Percentiles rank a stretch among this genome's conserved stretches.
These are phyloP conservation scores for Plenodomus lindquistii DNA, from an alignment of 2,329 filamentous ascomycete species.

Conservation along the genomic window DNA sequence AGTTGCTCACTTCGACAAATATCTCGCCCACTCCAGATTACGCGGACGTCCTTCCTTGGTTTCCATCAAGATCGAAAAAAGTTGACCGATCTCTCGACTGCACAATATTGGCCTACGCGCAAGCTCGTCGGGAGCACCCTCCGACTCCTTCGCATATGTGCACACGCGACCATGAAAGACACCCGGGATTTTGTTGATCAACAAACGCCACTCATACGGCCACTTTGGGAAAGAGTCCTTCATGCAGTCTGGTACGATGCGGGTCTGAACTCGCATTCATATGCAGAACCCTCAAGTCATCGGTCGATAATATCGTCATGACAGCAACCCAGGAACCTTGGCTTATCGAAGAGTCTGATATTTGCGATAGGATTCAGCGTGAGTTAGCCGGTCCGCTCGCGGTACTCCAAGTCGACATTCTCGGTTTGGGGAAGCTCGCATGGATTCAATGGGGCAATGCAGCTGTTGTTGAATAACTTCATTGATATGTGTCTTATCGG, in stretches of 20 bases:
- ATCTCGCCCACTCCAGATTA: slow-evolving; percentile 61
- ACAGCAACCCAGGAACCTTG: slow-evolving; percentile 57
- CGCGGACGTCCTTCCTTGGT: slow-evolving; percentile 51
- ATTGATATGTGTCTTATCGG: slow-evolving; percentile 55
- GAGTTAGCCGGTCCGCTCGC: slow-evolving; percentile 60
- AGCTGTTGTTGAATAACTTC: slow-evolving; percentile 49
- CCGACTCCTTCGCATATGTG: slow-evolving; percentile 48
- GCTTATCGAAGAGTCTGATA: slow-evolving; percentile 57
- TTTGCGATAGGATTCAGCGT: slow-evolving; percentile 61
- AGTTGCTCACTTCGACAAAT: slow-evolving; percentile 59
- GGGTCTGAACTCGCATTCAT: slow-evolving; percentile 53
- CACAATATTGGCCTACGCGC: slow-evolving; percentile 51
- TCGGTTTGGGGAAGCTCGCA: slow-evolving; percentile 29
- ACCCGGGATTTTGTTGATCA: slow-evolving; percentile 53
- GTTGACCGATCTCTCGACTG: slow-evolving; percentile 61
- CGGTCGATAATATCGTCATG: slow-evolving; percentile 51
- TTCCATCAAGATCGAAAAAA: slow-evolving; percentile 63
- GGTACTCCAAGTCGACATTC: slow-evolving; percentile 56
- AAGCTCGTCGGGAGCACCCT: slow-evolving; percentile 55
- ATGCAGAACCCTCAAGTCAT: slow-evolving; percentile 52
- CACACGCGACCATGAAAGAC: slow-evolving; percentile 49
- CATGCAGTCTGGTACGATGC: slow-evolving; percentile 54
- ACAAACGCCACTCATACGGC: slow-evolving; percentile 56
- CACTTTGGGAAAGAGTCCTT: slow-evolving; percentile 58
- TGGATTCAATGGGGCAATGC: slow-evolving; percentile 42